Evolutionary conservation across 2,329 filamentous ascomycete species (phyloP).

Genomic region (Thelonectria blattea): DNA sequence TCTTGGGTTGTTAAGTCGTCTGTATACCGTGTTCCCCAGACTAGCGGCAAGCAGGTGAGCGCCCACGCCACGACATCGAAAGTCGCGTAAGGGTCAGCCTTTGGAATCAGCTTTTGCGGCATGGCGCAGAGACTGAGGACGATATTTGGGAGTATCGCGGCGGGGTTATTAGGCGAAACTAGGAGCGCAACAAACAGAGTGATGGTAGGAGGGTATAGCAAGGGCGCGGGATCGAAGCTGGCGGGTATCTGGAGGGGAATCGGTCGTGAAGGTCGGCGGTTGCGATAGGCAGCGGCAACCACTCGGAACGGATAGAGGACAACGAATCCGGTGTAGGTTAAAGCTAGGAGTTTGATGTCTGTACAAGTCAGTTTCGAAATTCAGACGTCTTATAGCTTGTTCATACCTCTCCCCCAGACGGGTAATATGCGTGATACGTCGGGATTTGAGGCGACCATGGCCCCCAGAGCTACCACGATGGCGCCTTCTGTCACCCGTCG

Average conservation of each 20-base stretch:
- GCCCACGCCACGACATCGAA: constrained; percentile 79
- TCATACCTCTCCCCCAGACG: constrained; percentile 57
- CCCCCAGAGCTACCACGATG: constrained; percentile 57
- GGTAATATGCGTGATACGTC: constrained; percentile 53
- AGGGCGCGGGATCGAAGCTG: constrained; percentile 87
- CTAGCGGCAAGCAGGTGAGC: constrained; percentile 72
- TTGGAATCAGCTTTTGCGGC: constrained; percentile 74
- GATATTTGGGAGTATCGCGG: constrained; percentile 76
- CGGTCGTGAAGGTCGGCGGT: constrained; percentile 45
- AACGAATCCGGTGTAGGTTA: constrained; percentile 49
- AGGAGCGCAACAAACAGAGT: constrained; percentile 80
- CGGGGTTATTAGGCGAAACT: constrained; percentile 66
- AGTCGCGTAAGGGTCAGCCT: constrained; percentile 60
- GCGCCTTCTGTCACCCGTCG: constrained; percentile 60
- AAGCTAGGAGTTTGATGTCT: constrained; percentile 52
- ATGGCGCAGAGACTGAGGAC: constrained; percentile 81
- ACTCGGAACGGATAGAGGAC: constrained; percentile 66
- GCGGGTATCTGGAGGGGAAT: constrained; percentile 65
- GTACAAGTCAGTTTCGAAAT: constrained; percentile 9
- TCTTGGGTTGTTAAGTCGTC: constrained; percentile 44
- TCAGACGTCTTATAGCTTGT: not conserved
- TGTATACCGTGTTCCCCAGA: constrained; percentile 35
- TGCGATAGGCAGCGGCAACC: constrained; percentile 54
- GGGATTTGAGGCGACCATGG: constrained; percentile 55
- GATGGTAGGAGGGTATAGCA: constrained; percentile 83